Evolutionary conservation across 106 monocot species (phyloP), one percentile per base, ranked within the genome.

Genomic region (Hemerocallis citrina): DNA sequence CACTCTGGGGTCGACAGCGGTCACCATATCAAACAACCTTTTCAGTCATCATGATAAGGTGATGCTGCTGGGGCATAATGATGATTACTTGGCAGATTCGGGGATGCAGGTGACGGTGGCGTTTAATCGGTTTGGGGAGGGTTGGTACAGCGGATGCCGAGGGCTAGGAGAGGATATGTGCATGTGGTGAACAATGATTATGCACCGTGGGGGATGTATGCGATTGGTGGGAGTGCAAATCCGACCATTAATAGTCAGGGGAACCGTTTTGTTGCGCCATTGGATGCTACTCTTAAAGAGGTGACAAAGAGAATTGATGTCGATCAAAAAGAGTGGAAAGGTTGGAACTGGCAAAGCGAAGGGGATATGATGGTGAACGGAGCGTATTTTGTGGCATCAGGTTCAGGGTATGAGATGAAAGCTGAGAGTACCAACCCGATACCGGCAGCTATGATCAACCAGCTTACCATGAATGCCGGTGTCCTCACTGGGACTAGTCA

Each of bases 401-500:
- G n/a, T n/a, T n/a, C n/a, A n/a, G n/a, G n/a, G n/a, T n/a, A n/a
- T n/a, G n/a, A n/a, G n/a, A n/a, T n/a, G n/a, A 61, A 61, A 42
- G 61, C 61, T 41, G 39, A 38, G 27, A 61, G 61, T 42, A 35
- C 43, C 41, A 41, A 38, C 15, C 61, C 61, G 10, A 61, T 41
- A 35, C 29, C 61, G 27, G 61, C 27, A 15, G 61, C 36, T 0
- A 38, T 61, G 6, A 42, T 61, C 61, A 42, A 61, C 15, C 61
- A 61, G 41, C 61, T 60, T 16, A 60, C 60, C 21, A 13, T 61
- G 27, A 61, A 61, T 28, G 61, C 61, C 41, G 61, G 61, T 14
- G 61, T 61, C 8, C 61, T 40, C 27, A 42, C 27, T 17, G 61
- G 15, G 5, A 10, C 24, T 4, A 61, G n/a, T n/a, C n/a, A n/a